Percentiles rank a stretch among this genome's conserved stretches.
Conservation (phyloP, 2,329 filamentous ascomycete genomes). For the Xylariaceae sp. region DNA sequence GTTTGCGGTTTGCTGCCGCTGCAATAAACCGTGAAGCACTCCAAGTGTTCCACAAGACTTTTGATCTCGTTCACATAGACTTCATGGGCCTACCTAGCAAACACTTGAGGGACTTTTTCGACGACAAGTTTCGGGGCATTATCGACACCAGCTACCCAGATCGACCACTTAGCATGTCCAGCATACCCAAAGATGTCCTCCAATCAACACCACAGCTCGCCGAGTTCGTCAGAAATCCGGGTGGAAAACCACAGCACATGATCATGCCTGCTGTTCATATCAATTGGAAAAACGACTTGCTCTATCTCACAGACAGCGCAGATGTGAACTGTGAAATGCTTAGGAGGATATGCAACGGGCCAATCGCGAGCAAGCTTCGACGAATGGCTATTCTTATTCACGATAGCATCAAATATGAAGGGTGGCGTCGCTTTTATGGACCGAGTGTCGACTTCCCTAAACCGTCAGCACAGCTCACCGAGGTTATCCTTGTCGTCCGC, state of each 20-base stretch:
- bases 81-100: conserved; percentile 25
- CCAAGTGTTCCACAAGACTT: conserved; percentile 15
- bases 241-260: conserved; percentile 5
- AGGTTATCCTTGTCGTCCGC: conserved; percentile 25
- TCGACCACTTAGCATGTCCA: background rate
- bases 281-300: conserved; percentile 27
- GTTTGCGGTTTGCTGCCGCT: conserved; percentile 20
- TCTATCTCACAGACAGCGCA: conserved; percentile 25
- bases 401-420: conserved; percentile 20
- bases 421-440: conserved; percentile 24
- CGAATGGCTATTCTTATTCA: conserved; percentile 27
- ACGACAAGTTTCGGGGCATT: conserved; percentile 2
- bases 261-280: conserved; percentile 20
- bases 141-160: background rate
- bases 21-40: conserved; percentile 23
- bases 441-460: conserved; percentile 23
- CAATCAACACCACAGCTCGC: conserved; percentile 15
- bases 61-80: conserved; percentile 24
- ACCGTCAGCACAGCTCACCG: conserved; percentile 9
- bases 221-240: conserved; percentile 12
- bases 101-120: conserved; percentile 15
- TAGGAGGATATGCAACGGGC: conserved; percentile 21
- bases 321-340: conserved; percentile 25
- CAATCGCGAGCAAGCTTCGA: conserved; percentile 18
- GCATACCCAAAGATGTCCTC: conserved; percentile 5